Evolutionary conservation across 2,329 filamentous ascomycete genomes (phyloP).

Genomic region (Trichoderma koningiopsis): DNA sequence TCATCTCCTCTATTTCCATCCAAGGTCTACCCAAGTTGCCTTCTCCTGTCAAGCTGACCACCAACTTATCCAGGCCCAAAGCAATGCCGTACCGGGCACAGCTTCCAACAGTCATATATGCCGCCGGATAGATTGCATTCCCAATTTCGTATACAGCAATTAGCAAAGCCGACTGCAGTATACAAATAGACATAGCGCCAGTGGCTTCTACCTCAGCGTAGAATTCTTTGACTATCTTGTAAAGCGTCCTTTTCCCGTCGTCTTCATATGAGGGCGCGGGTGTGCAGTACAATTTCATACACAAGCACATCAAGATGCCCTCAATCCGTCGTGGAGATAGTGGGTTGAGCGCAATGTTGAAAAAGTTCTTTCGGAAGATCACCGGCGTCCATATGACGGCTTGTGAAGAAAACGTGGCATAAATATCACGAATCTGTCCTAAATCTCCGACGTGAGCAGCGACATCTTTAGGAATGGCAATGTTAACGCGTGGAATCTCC

Average conservation of each 20-base stretch:
- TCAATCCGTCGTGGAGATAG: background rate
- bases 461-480: background rate
- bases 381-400: background rate
- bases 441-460: background rate
- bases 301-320: background rate
- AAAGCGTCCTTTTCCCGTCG: background rate
- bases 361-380: background rate
- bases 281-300: constrained; percentile 8
- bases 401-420: background rate
- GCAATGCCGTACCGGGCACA: constrained; percentile 6
- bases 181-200: background rate
- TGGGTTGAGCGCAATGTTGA: constrained; percentile 1
- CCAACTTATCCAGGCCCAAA: background rate
- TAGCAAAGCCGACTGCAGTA: background rate
- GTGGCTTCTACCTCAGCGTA: background rate
- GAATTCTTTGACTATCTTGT: background rate
- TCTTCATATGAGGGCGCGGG: background rate
- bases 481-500: background rate
- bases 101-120: constrained; percentile 5
- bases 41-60: background rate
- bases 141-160: constrained; percentile 11
- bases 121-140: constrained; percentile 1
- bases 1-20: constrained; percentile 16
- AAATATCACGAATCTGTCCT: background rate
- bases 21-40: background rate